These are phyloP conservation scores for Ustilago sp. DNA, from an alignment of 1,284 basidiomycete genomes.

Conservation along the genomic window DNA sequence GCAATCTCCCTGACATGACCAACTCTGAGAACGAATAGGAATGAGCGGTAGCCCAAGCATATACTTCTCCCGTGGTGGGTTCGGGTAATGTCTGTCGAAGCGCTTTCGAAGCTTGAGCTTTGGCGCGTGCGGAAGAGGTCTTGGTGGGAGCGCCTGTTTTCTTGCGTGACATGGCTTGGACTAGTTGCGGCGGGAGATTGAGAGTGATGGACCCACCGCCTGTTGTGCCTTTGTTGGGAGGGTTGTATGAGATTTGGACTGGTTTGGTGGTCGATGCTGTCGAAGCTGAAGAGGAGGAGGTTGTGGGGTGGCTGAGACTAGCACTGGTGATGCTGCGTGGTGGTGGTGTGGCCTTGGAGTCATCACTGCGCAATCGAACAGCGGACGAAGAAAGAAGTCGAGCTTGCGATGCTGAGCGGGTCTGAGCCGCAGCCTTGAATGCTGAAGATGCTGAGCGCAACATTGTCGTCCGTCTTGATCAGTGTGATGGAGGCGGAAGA, in stretches of 20 bases:
- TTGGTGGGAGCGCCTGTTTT: constrained; percentile 30
- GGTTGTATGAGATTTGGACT: constrained; percentile 41
- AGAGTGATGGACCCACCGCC: constrained; percentile 48
- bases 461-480: constrained; percentile 8
- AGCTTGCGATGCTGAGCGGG: constrained; percentile 1
- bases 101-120: constrained; percentile 48
- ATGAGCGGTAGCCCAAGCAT: constrained; percentile 64
- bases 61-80: constrained; percentile 54
- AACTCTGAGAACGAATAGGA: constrained; percentile 62
- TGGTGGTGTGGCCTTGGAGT: constrained; percentile 8
- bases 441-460: constrained; percentile 27
- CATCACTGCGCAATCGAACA: constrained; percentile 23
- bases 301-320: not conserved
- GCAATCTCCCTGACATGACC: constrained; percentile 51
- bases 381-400: constrained; percentile 19
- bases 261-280: constrained; percentile 30
- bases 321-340: not conserved
- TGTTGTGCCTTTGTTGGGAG: constrained; percentile 32
- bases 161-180: constrained; percentile 48
- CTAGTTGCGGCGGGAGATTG: constrained; percentile 42
- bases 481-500: not conserved
- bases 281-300: constrained; percentile 16
- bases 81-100: constrained; percentile 40
- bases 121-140: constrained; percentile 44
- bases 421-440: constrained; percentile 11